Evolutionary conservation across 805 yeast genomes (phyloP), one percentile per base, ranked within the genome.

Genomic region (Saccharomyces kudriavzevii): DNA sequence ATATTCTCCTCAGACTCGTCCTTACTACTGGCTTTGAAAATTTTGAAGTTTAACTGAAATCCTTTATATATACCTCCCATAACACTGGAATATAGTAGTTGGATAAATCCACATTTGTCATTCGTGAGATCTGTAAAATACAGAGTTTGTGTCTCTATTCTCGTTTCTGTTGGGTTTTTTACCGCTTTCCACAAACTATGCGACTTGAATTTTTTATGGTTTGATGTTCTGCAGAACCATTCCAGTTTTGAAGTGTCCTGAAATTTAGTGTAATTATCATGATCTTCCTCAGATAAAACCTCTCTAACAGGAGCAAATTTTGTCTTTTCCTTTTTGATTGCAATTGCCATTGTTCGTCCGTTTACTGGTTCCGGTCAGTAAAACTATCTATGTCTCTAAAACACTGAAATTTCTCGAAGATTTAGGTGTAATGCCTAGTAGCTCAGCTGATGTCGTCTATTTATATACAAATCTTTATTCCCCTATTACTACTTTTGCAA

Each of bases 141-240:
- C 54, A 79, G 71, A 9, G 82, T 78, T 58, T 79, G 82, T 26
- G 83, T 79, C 58, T 80, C 83, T 13, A 79, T 78, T 56, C 74
- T 76, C 40, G 82, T 35, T 20, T 35, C 43, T 13, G 43, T 35
- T 8, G 43, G 43, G 10, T 35, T 35, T 35, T 24, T 35, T 35
- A 35, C 43, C 9, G 43, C 43, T n/a, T 35, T 35, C 13, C n/a
- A 35, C 24, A 35, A 35, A 17, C 43, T 35, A 17, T 35, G 43
- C 17, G 43, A 35, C 11, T 35, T 35, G 24, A 35, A 35, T 6
- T 35, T 35, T 20, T 35, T 35, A 24, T 35, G 43, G 11, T 35
- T 35, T 35, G 43, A 35, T 6, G 43, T 35, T 24, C 43, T 35
- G 9, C 43, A 35, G 9, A 35, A 35, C 43, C 43, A 35, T 35